Base-by-base conservation (phyloP, 1,284 basidiomycete genomes). In the Puccinia horiana region DNA sequence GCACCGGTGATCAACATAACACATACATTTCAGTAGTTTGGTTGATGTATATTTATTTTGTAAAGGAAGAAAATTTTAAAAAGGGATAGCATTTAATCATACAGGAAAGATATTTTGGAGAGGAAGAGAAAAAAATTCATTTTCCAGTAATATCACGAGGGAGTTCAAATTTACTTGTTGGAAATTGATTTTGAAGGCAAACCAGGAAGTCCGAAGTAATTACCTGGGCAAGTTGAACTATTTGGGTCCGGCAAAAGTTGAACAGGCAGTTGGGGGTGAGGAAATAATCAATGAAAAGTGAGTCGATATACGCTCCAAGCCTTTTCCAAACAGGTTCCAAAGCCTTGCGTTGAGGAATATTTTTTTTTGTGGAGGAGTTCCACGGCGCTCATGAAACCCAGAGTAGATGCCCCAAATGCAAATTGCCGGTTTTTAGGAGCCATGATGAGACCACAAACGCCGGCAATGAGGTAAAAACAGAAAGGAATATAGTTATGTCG, bases 231-330 rank as follows among this genome's bases (percentile, higher is more conserved):
- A 63, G 35, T 32, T 63, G 61, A 29, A 63, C 4, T 4, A 63
- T 63, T 63, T 63, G 61, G 5, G 61, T 11, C 20, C 3, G 6
- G 61, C 35, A 11, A 32, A 63, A 63, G 61, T 63, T 63, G 35
- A 63, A 63, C 6, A 63, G 61, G n/a, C n/a, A 63, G 61, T 63
- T 63, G 61, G 61, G 61, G 6, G 61, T 63, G 26, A 63, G 61
- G 26, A 63, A 63, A 6, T 11, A 63, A 8, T 63, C 20, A 12
- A 63, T 63, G 61, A 63, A 63, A 32, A 63, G 61, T 11, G 5
- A 5, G 26, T 63, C 61, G 11, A 63, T 37, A 63, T 63, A 63
- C 29, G 61, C 61, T 3, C 61, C 61, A 32, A 63, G 61, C 61
- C 61, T 29, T 63, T 63, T 63, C 61, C 61, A 63, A 63, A 63